phyloP scores from a whole-genome alignment of 805 yeast genomes.

The Ogataea ramenticola region DNA sequence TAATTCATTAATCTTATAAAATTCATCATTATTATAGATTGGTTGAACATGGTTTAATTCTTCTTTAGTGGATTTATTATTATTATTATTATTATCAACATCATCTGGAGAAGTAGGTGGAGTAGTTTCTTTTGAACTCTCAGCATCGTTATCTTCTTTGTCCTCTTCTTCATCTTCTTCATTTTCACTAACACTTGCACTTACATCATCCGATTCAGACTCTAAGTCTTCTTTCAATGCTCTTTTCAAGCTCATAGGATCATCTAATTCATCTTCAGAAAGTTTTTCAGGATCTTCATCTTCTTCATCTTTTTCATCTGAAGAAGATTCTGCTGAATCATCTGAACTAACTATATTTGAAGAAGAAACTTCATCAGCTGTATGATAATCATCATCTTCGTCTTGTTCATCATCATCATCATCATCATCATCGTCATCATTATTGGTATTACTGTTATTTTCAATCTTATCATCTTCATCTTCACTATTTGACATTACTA shows the following conservation, averaged over 20 bases:
- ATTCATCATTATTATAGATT: slow-evolving; percentile 27
- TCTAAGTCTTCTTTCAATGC: background rate
- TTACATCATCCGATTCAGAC: background rate
- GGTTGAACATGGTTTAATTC: slow-evolving; percentile 8
- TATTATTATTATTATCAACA: background rate
- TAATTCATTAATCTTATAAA: slow-evolving; percentile 53
- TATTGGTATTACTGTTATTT: slow-evolving; percentile 24
- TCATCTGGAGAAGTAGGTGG: slow-evolving; percentile 3
- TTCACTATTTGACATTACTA: background rate
- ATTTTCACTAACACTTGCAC: no score
- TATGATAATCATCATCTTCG: slow-evolving; percentile 25
- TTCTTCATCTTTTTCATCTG: slow-evolving; percentile 5
- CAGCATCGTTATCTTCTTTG: background rate
- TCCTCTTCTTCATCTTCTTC: background rate
- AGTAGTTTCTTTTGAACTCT: background rate
- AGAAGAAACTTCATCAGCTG: slow-evolving; percentile 20
- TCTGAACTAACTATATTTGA: background rate
- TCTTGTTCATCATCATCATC: slow-evolving; percentile 9
- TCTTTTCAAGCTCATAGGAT: background rate
- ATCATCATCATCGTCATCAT: slow-evolving; percentile 6
- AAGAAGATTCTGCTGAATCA: background rate
- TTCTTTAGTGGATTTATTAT: no score
- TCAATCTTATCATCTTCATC: slow-evolving; percentile 21
- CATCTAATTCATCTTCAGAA: background rate
- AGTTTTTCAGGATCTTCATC: background rate